phyloP scores from a whole-genome alignment of 2,329 filamentous ascomycete species.

The Fusarium vanettenii region DNA sequence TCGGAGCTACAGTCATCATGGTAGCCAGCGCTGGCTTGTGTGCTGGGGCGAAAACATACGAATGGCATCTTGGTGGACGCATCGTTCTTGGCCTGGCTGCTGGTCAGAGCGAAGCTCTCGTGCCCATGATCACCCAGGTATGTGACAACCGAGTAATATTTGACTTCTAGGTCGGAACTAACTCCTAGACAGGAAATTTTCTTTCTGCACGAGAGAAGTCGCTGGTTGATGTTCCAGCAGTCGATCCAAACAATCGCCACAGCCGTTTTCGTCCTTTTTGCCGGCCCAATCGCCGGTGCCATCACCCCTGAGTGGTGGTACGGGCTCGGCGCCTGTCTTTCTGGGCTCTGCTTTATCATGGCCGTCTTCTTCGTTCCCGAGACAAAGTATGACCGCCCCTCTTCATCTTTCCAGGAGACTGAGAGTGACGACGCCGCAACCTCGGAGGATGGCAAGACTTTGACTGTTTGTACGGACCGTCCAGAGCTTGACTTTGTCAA shows the following conservation, averaged over 20 bases:
- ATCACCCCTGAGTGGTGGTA: background rate
- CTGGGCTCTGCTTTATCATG: background rate
- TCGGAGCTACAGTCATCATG: conserved; percentile 34
- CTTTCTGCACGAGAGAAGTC: conserved; percentile 35
- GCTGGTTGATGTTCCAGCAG: conserved; percentile 36
- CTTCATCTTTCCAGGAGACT: background rate
- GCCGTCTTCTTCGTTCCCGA: background rate
- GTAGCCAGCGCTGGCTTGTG: conserved; percentile 33
- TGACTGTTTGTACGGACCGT: conserved; percentile 25
- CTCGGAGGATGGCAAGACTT: background rate
- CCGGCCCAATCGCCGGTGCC: background rate
- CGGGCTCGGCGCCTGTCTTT: background rate
- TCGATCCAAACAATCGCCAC: conserved; percentile 35
- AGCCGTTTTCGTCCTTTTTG: background rate
- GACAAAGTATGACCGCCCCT: background rate
- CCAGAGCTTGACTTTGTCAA: conserved; percentile 36
- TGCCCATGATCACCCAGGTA: background rate
- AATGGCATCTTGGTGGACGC: conserved; percentile 35
- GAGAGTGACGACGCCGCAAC: background rate
- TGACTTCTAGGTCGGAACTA: background rate
- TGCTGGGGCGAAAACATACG: conserved; percentile 30
- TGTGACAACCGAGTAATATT: background rate
- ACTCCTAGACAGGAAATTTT: conserved; percentile 30
- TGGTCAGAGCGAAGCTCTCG: conserved; percentile 31
- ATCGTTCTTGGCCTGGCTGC: conserved; percentile 31